A percentile compares a stretch with the other conserved stretches of the same genome.
phyloP scores from a whole-genome alignment of 2,329 filamentous ascomycete species.

The Zasmidium cellare region DNA sequence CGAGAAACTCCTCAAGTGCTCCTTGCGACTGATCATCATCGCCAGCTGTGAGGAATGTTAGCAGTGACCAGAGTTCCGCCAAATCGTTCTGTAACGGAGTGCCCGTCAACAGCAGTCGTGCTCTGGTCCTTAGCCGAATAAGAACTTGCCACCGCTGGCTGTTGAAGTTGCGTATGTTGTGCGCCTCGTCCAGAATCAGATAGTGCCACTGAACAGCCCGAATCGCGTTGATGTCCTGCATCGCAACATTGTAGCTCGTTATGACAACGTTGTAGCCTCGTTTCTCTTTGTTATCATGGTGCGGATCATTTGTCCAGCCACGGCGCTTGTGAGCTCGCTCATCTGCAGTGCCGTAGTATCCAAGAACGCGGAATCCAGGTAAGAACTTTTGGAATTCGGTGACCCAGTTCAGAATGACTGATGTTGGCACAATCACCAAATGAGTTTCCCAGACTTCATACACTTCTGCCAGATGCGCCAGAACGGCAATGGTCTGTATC shows the following conservation, averaged over 20 bases:
- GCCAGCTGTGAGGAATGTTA: slow-evolving; percentile 95
- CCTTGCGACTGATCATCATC: slow-evolving; percentile 80
- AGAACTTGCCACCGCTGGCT: slow-evolving; percentile 96
- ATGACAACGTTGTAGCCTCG: slow-evolving; percentile 98
- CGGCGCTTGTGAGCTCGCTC: slow-evolving; percentile 87
- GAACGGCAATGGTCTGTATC: slow-evolving; percentile 91
- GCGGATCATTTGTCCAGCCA: slow-evolving; percentile 81
- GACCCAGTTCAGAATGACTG: slow-evolving; percentile 99
- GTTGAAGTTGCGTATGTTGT: slow-evolving; percentile 99
- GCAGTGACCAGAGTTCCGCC: slow-evolving; percentile 91
- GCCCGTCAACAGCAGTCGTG: slow-evolving; percentile 84
- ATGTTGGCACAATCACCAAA: slow-evolving; percentile 92
- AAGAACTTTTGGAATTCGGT: slow-evolving; percentile 99
- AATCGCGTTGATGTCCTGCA: slow-evolving; percentile 92
- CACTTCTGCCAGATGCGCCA: slow-evolving; percentile 87
- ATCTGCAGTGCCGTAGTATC: slow-evolving; percentile 92
- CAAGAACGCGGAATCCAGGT: slow-evolving; percentile 95
- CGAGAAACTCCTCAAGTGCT: slow-evolving; percentile 91
- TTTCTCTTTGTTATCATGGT: slow-evolving; percentile 72
- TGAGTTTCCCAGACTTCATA: slow-evolving; percentile 95
- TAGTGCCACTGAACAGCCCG: slow-evolving; percentile 94
- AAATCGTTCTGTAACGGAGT: slow-evolving; percentile 97
- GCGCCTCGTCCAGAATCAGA: slow-evolving; percentile 95
- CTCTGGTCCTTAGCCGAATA: slow-evolving; percentile 87
- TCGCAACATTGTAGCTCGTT: slow-evolving; percentile 93